Conservation (phyloP, 192 early-diverging fungal genomes). For the Coemansia sp. region DNA sequence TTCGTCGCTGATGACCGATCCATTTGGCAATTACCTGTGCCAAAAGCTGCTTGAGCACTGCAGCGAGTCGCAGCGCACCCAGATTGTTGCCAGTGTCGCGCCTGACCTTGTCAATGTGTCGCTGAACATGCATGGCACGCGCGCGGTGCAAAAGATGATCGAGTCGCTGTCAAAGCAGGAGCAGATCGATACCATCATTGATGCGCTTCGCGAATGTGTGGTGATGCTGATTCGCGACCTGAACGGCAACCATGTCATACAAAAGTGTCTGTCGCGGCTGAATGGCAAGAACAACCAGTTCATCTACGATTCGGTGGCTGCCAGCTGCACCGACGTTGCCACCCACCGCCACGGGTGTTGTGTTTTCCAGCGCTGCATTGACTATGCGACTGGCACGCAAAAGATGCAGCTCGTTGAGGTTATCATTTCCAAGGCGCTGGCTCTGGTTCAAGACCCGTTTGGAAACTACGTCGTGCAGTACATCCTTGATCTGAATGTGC, state of each 20-base stretch:
- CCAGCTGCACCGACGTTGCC: conserved; percentile 78
- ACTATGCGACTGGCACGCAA: conserved; percentile 71
- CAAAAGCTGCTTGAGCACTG: conserved; percentile 87
- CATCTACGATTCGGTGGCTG: conserved; percentile 79
- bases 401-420: conserved; percentile 75
- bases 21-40: conserved; percentile 91
- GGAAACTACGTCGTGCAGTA: conserved; percentile 95
- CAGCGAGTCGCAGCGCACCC: conserved; percentile 70
- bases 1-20: conserved; percentile 83
- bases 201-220: conserved; percentile 66
- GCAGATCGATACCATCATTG: conserved; percentile 67
- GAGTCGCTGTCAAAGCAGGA: conserved; percentile 65
- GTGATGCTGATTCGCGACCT: conserved; percentile 87
- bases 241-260: conserved; percentile 91
- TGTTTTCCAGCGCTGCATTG: conserved; percentile 88
- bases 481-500: conserved; percentile 75
- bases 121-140: conserved; percentile 89
- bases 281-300: conserved; percentile 81
- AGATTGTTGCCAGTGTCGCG: conserved; percentile 70
- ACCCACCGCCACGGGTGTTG: conserved; percentile 91
- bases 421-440: conserved; percentile 69
- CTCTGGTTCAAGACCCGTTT: conserved; percentile 85
- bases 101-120: conserved; percentile 77
- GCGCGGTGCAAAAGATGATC: conserved; percentile 91
- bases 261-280: conserved; percentile 83